Evolutionary conservation across 805 yeast genomes (phyloP).

Genomic region (Metschnikowia corniflorae): DNA sequence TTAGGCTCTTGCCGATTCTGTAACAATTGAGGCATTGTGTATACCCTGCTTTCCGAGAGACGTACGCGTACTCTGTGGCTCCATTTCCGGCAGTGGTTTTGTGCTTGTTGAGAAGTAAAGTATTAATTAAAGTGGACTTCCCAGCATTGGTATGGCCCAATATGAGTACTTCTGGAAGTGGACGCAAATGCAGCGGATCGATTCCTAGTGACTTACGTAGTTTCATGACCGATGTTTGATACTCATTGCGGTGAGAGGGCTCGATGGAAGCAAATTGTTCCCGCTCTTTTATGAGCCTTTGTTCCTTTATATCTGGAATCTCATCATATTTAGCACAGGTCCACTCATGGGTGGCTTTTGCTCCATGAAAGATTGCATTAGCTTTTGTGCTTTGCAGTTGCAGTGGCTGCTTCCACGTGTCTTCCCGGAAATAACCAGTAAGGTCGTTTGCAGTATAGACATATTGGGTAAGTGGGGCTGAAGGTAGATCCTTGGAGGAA

Average conservation of each 20-base stretch:
- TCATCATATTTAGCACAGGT: constrained; percentile 48
- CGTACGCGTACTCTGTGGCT: constrained; percentile 45
- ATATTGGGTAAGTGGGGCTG: constrained; percentile 6
- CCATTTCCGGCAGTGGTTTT: constrained; percentile 25
- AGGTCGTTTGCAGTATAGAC: constrained; percentile 13
- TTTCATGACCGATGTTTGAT: constrained; percentile 15
- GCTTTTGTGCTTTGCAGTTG: constrained; percentile 16
- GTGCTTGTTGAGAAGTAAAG: constrained; percentile 43
- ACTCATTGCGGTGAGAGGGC: constrained; percentile 24
- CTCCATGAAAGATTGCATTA: constrained; percentile 40
- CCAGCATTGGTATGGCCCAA: constrained; percentile 87
- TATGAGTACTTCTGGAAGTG: constrained; percentile 67
- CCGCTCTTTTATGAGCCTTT: constrained; percentile 19
- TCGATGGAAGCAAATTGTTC: constrained; percentile 18
- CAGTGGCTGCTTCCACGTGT: constrained; percentile 9
- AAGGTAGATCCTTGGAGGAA: constrained; percentile 4
- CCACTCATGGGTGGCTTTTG: constrained; percentile 56
- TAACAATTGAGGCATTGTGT: constrained; percentile 68
- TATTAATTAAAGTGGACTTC: constrained; percentile 72
- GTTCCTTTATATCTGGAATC: constrained; percentile 54
- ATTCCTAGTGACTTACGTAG: constrained; percentile 31
- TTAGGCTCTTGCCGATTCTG: constrained; percentile 58
- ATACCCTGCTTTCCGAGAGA: constrained; percentile 53
- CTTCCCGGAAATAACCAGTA: constrained; percentile 10
- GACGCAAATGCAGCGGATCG: constrained; percentile 28